phyloP scores from a whole-genome alignment of 352 stramenopile species.

The Phytophthora palmivora region DNA sequence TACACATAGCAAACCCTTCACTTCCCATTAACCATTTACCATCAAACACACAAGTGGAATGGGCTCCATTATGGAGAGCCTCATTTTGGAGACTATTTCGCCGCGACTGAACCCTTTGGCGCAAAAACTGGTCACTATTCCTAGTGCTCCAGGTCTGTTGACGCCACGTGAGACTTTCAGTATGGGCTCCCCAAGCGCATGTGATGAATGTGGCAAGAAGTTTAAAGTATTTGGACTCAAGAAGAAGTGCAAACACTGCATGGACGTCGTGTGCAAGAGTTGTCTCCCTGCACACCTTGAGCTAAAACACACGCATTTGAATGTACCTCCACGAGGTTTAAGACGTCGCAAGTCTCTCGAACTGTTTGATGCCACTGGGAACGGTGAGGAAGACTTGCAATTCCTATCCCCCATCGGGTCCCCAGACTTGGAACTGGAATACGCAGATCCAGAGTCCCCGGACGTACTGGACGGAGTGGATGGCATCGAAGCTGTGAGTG shows the following conservation, averaged over 20 bases:
- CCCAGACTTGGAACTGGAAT: conserved; percentile 26
- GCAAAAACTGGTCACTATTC: too few species aligned
- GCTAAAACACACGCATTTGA: conserved; percentile 51
- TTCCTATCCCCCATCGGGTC: conserved; percentile 54
- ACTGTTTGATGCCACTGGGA: conserved; percentile 24
- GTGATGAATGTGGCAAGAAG: conserved; percentile 76
- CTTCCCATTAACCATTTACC: too few species aligned
- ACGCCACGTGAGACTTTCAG: not conserved
- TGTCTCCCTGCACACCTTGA: conserved; percentile 59
- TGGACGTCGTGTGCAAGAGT: conserved; percentile 61
- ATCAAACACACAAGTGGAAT: too few species aligned
- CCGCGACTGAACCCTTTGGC: too few species aligned
- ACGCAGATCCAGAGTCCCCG: conserved; percentile 30
- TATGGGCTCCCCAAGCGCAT: conserved; percentile 55
- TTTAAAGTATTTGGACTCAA: conserved; percentile 79
- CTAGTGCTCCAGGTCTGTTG: not conserved
- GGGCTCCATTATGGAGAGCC: too few species aligned
- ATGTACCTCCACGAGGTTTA: conserved; percentile 1
- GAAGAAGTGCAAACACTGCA: conserved; percentile 78
- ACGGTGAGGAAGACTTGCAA: conserved; percentile 50
- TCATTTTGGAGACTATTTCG: too few species aligned
- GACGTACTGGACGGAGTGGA: conserved; percentile 53
- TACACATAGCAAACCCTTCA: too few species aligned
- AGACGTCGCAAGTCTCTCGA: conserved; percentile 34
- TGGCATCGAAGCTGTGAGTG: conserved; percentile 43